These are phyloP conservation scores for Scleromitrula shiraiana DNA, from an alignment of 2,329 filamentous ascomycete species.

Conservation along the genomic window DNA sequence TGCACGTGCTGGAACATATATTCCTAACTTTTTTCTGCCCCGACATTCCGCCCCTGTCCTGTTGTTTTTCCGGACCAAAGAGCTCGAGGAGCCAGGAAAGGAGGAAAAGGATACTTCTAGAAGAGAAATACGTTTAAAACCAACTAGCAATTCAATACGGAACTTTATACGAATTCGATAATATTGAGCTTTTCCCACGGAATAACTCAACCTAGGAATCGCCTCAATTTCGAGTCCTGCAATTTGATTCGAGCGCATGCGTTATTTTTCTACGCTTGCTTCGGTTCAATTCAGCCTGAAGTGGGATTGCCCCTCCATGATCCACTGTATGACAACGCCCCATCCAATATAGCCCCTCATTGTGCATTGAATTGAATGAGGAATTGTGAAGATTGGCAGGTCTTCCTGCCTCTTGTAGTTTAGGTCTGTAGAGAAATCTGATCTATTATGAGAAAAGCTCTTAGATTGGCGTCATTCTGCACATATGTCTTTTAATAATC, in stretches of 20 bases:
- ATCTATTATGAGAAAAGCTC: background rate
- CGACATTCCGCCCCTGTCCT: too few relatives aligned
- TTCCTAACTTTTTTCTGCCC: too few relatives aligned
- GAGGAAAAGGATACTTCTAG: too few relatives aligned
- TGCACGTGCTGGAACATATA: too few relatives aligned
- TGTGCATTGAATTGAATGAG: background rate
- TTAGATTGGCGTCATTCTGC: constrained; percentile 2
- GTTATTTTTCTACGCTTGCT: background rate
- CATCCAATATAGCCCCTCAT: constrained; percentile 5
- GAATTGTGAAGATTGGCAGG: background rate
- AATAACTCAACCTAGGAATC: background rate
- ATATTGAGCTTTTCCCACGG: background rate
- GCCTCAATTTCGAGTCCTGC: background rate
- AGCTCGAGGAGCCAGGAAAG: too few relatives aligned
- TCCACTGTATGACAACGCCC: background rate
- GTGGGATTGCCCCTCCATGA: constrained; percentile 9
- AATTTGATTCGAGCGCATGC: constrained; percentile 20
- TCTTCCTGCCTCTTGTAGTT: background rate
- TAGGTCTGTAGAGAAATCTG: constrained; percentile 1
- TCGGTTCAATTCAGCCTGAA: constrained; percentile 13
- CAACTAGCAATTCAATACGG: too few relatives aligned
- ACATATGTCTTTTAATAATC: background rate
- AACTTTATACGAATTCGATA: too few relatives aligned
- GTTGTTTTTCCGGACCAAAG: too few relatives aligned
- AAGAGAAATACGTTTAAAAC: too few relatives aligned